Base-by-base conservation (phyloP, 1,284 basidiomycete species). In the Mrakiaceae sp. region DNA sequence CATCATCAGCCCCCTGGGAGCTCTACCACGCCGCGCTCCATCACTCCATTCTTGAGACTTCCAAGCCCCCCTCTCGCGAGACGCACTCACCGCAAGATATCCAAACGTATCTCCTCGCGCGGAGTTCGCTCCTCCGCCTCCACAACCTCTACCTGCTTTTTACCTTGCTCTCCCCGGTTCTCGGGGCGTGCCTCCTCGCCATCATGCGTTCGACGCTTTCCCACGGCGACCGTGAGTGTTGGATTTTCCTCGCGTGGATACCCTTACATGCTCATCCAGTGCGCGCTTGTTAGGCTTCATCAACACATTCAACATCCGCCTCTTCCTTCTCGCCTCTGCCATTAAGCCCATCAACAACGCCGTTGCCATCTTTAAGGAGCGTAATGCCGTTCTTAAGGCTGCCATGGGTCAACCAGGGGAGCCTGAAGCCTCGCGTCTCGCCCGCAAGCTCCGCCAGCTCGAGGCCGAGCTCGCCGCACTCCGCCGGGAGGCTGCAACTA, bases 21-120 rank as follows among this genome's bases (percentile, higher is more conserved):
- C 65, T 66, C 47, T 66, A 66, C 44, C 65, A 66, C 58, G 51
- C 57, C 4, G 59, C 65, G 3, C 52, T 66, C 2, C 65, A 66
- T 47, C 62, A 66, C 57, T 53, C 50, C 14, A 52, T 66, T 27
- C 57, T 66, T 49, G 12, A 43, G 11, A 3, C 27, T n/a, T n/a
- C 3, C 43, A 42, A 46, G 12, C 16, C 44, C 61, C 14, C 43
- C 57, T 9, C 52, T 46, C 40, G 4, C 16, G 2, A 50, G 39
- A 10, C 47, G 27, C 43, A 52, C 58, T 16, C 14, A 39, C 14
- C 54, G 12, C 9, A 55, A 7, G 27, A 58, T 50, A 46, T 50
- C 62, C 40, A 14, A 3, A 48, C 46, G 27, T 60, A 60, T 42
- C 56, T 63, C 48, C 56, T 64, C 50, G 63, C 63, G 5, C 58